phyloP scores from a whole-genome alignment of 192 early-diverging fungal genomes.

The Coemansia sp. region DNA sequence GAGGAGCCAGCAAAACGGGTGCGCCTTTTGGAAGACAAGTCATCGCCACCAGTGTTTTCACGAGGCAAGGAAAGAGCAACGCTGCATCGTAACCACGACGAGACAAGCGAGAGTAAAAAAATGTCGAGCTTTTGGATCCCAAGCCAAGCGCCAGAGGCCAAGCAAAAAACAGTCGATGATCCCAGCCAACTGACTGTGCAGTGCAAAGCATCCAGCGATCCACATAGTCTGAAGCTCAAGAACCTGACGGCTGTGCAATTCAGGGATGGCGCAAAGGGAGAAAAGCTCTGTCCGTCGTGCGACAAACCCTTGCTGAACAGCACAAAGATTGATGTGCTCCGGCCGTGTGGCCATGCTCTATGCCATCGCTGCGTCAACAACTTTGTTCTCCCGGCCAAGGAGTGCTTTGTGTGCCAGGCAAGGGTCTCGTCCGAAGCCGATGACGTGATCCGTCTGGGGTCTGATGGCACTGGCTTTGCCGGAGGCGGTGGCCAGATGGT shows the following conservation, averaged over 20 bases:
- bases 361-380: conserved; percentile 44
- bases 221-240: conserved; percentile 34
- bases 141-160: conserved; percentile 27
- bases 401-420: conserved; percentile 48
- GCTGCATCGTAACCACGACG: background rate
- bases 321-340: conserved; percentile 36
- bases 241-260: conserved; percentile 28
- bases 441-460: conserved; percentile 21
- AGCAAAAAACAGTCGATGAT: conserved; percentile 4
- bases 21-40: conserved; percentile 14
- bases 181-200: conserved; percentile 15
- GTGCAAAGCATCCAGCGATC: conserved; percentile 23
- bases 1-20: conserved; percentile 20
- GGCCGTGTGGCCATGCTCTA: conserved; percentile 40
- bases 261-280: conserved; percentile 6
- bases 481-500: conserved; percentile 48
- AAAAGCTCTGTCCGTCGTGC: conserved; percentile 49
- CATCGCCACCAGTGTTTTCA: background rate
- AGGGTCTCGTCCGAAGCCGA: conserved; percentile 1
- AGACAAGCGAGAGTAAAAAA: background rate
- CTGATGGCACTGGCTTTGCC: conserved; percentile 48
- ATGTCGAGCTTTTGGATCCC: conserved; percentile 47
- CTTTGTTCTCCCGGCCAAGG: conserved; percentile 29
- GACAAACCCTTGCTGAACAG: conserved; percentile 42
- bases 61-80: conserved; percentile 1